Base-by-base conservation (phyloP, 1,284 basidiomycete species). In the Entoloma clypeatum region DNA sequence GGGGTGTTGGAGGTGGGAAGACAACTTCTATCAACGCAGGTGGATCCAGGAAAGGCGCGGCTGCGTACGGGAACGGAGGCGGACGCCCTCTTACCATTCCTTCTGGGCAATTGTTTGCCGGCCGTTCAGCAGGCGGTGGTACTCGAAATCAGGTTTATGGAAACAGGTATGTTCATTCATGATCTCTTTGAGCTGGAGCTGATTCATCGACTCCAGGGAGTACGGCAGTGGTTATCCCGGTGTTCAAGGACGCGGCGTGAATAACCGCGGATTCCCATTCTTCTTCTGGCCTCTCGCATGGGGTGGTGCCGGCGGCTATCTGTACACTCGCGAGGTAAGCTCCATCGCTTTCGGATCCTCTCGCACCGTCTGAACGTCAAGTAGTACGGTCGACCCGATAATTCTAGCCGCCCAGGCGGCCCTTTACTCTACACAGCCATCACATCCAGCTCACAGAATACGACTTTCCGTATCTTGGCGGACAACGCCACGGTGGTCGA, bases 241-340 rank as follows among this genome's bases (percentile, higher is more conserved):
- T 3, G 24, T 56, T 0, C 7, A 51, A 10, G 59, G 56, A 4
- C 57, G 63, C 11, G 68, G 71, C 11, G 72, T 75, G 4, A 44
- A 49, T 3, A 60, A 60, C 10, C 58, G 61, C 8, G 65, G 66
- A 2, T 79, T 79, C 49, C 76, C 77, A 0, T 79, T 74, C 55
- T 64, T 60, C 41, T 81, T 77, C 57, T 81, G 77, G 74, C 79
- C 79, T 1, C 47, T 81, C 6, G 67, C 69, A 3, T 81, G 72
- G 65, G 72, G 73, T 18, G 62, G 59, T n/a, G 60, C 55, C 2
- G 49, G 56, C 23, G 65, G 62, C 26, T 7, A 61, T 58, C n/a
- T n/a, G n/a, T n/a, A n/a, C n/a, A n/a, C n/a, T n/a, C n/a, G n/a
- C n/a, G n/a, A n/a, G n/a, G n/a, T n/a, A n/a, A n/a, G n/a, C n/a